Base-by-base conservation (phyloP, 1,139 yeast genomes). In the Meyerozyma guilliermondii region DNA sequence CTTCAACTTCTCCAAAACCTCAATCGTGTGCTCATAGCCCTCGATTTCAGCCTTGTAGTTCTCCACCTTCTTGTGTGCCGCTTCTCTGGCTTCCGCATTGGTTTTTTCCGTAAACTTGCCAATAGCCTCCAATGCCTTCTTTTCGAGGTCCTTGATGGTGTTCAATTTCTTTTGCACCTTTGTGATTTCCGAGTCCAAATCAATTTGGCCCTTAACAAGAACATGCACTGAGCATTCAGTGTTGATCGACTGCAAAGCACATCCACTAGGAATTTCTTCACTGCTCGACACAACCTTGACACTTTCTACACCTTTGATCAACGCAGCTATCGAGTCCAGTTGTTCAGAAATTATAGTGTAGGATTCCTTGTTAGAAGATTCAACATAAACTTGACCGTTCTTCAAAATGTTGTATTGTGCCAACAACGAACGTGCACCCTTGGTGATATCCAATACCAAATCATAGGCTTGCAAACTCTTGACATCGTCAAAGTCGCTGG, bases 121-220 rank as follows among this genome's bases (percentile, higher is more conserved):
- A 44, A 71, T 69, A 34, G 71, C 56, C 40, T 70, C 76, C 39
- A 63, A 59, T 46, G 64, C 59, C 60, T 71, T 72, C 51, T 60
- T 58, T 46, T 59, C 59, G 46, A 59, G 59, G 50, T 87, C 87
- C 52, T 69, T 64, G 48, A 87, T 78, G 47, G 80, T 76, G 45
- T 66, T 74, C 58, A 89, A 75, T 71, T 86, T 89, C 76, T 80
- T 81, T 56, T 74, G 65, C 38, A 91, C 95, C 76, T 91, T 92
- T 52, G 74, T 60, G 56, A 92, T 87, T 68, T 92, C 98, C 41
- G 86, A 83, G 55, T 89, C 97, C 55, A 91, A 79, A 62, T 92
- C 97, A 54, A 92, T 82, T 62, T 87, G 94, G 43, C 98, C 98
- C 75, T 88, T 88, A 46, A 92, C 97, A 61, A 92, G 76, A 30